Evolutionary conservation across 441 rosid species (phyloP), one percentile per base, ranked within the genome.

Genomic region (California macrophylla): DNA sequence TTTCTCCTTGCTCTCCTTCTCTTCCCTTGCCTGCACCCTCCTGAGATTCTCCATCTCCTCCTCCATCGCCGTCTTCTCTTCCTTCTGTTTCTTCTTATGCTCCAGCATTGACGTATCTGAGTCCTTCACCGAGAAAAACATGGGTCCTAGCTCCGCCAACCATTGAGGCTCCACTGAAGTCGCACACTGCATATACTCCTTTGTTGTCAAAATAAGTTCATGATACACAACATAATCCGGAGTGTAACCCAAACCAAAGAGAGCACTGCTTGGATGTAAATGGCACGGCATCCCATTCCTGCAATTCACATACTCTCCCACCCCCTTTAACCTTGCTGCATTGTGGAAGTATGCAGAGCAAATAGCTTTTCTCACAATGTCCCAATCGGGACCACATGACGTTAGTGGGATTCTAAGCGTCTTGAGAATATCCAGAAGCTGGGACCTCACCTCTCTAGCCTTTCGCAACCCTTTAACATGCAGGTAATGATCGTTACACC

Each of bases 321-420:
- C 91, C 20, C 99, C 97, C 79, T 94, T 94, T 34, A 89, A 73
- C 74, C 87, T 84, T 0, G 97, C 97, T 0, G 98, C 82, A 78
- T 93, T 93, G 69, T 93, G 98, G 80, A 93, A 93, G 77, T 92
- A 94, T 2, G 99, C 94, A 24, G 99, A 92, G 72, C 99, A 94
- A 40, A 94, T 87, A 6, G 94, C 97, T 77, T 94, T 78, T 40
- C 99, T 79, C n/a, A 92, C 74, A 0, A 90, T 60, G 62, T 94
- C 99, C 86, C 90, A 84, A 68, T 94, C 90, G 1, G 82, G 85
- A 42, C 91, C 93, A 52, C 96, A 87, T 3, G 97, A 82, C 38
- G 86, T 90, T 50, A 92, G 75, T 0, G 96, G 92, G 54, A 94
- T 92, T 72, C 92, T 92, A 56, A 92, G 75, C 2, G 92, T 81